These are phyloP conservation scores for Xylaria sp. DNA, from an alignment of 2,329 filamentous ascomycete genomes.

Conservation along the genomic window DNA sequence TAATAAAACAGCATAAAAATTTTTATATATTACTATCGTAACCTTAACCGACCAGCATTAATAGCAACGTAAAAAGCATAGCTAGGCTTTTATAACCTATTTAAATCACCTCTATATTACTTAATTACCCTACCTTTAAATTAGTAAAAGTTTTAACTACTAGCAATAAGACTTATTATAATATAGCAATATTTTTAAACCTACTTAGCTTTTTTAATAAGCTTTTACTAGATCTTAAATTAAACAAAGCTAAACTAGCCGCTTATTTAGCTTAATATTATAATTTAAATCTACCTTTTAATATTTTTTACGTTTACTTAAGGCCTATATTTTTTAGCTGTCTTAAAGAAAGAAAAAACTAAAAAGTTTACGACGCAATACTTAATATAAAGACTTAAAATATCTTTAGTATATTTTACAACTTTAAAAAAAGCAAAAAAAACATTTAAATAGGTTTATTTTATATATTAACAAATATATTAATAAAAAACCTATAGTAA, in stretches of 20 bases:
- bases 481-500: background rate
- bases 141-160: too few species aligned
- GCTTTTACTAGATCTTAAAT: background rate
- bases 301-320: constrained; percentile 7
- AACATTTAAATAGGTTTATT: background rate
- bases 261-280: background rate
- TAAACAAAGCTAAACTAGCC: background rate
- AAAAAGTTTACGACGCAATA: background rate
- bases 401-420: background rate
- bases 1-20: too few species aligned
- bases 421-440: background rate
- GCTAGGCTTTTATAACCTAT: too few species aligned
- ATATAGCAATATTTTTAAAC: too few species aligned
- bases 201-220: too few species aligned
- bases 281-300: background rate
- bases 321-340: constrained; percentile 6
- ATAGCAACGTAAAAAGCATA: background rate
- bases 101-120: too few species aligned
- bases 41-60: background rate
- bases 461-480: background rate
- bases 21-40: background rate
- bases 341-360: too few species aligned
- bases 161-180: too few species aligned
- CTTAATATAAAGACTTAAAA: background rate
- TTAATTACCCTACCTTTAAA: background rate